Evolutionary conservation across 2,329 filamentous ascomycete genomes (phyloP).

Genomic region (Tolypocladium capitatum): DNA sequence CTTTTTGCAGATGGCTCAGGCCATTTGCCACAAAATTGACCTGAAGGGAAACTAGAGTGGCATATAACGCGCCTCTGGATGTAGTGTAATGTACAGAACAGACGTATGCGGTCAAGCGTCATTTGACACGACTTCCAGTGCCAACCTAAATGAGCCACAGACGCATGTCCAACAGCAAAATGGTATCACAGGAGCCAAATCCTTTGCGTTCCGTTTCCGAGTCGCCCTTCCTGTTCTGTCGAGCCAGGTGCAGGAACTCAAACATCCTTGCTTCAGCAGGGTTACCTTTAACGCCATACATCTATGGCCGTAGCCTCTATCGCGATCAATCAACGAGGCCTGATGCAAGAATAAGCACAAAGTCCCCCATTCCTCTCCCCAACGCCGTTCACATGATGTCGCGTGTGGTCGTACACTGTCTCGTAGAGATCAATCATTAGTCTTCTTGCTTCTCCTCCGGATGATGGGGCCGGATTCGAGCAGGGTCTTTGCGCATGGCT

Average conservation of each 20-base stretch:
- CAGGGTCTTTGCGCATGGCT: slow-evolving; percentile 84
- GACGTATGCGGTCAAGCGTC: not conserved
- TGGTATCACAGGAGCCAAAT: slow-evolving; percentile 3
- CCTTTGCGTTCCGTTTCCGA: not conserved
- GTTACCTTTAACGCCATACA: not conserved
- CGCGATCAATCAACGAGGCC: not conserved
- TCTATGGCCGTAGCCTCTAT: not conserved
- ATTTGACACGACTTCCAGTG: not conserved
- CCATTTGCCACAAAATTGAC: slow-evolving; percentile 33
- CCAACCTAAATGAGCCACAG: not conserved
- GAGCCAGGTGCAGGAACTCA: not conserved
- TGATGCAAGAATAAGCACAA: not conserved
- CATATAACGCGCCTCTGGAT: not conserved
- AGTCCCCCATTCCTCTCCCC: not conserved
- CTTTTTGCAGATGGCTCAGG: slow-evolving; percentile 58
- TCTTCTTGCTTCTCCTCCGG: slow-evolving; percentile 64
- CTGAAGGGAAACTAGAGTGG: slow-evolving; percentile 5
- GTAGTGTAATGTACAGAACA: not conserved
- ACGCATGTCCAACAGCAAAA: not conserved
- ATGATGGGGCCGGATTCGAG: slow-evolving; percentile 73
- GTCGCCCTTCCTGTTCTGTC: not conserved
- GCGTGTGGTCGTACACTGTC: not conserved
- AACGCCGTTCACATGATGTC: not conserved
- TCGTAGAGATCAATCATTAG: slow-evolving; percentile 23
- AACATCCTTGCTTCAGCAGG: not conserved